phyloP scores from a whole-genome alignment of 1,284 basidiomycete genomes.

The Tranzscheliella williamsii region DNA sequence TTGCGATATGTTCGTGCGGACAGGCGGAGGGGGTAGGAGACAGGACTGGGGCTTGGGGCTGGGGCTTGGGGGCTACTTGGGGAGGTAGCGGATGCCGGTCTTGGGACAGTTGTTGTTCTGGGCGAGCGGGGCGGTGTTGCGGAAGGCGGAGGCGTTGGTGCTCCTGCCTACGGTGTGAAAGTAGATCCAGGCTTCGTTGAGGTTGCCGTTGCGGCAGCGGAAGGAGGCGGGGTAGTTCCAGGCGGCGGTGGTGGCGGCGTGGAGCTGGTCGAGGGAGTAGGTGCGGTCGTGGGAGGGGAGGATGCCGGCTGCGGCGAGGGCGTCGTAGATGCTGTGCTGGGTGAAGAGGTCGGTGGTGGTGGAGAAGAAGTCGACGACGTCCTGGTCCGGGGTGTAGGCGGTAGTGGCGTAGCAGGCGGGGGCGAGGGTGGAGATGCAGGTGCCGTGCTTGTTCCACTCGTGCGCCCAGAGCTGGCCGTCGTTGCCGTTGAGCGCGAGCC shows the following conservation, averaged over 20 bases:
- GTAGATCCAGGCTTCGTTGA: conserved; percentile 39
- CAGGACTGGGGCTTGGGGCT: too few relatives aligned
- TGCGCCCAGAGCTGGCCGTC: conserved; percentile 33
- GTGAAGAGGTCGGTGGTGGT: conserved; percentile 22
- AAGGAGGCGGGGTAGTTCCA: conserved; percentile 27
- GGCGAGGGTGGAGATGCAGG: conserved; percentile 34
- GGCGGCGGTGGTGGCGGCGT: conserved; percentile 4
- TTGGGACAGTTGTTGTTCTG: conserved; percentile 26
- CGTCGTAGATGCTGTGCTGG: conserved; percentile 22
- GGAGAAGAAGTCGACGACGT: conserved; percentile 43
- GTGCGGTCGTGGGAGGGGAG: conserved; percentile 5
- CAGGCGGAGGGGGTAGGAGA: too few relatives aligned
- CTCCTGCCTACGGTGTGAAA: conserved; percentile 24
- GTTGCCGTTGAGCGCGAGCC: conserved; percentile 36
- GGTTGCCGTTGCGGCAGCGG: conserved; percentile 17
- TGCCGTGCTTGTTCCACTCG: conserved; percentile 44
- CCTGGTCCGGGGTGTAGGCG: conserved; percentile 9
- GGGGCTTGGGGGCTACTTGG: too few relatives aligned
- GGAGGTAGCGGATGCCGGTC: conserved; percentile 20
- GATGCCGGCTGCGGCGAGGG: conserved; percentile 21
- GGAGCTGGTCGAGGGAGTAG: conserved; percentile 22
- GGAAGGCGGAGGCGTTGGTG: conserved; percentile 17
- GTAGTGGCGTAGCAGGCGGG: conserved; percentile 28
- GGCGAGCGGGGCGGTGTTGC: conserved; percentile 14
- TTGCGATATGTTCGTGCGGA: too few relatives aligned